Percentiles rank a stretch among this genome's conserved stretches.
Conservation (phyloP, 495 filamentous ascomycete species). For the Talaromyces trachyspermus region DNA sequence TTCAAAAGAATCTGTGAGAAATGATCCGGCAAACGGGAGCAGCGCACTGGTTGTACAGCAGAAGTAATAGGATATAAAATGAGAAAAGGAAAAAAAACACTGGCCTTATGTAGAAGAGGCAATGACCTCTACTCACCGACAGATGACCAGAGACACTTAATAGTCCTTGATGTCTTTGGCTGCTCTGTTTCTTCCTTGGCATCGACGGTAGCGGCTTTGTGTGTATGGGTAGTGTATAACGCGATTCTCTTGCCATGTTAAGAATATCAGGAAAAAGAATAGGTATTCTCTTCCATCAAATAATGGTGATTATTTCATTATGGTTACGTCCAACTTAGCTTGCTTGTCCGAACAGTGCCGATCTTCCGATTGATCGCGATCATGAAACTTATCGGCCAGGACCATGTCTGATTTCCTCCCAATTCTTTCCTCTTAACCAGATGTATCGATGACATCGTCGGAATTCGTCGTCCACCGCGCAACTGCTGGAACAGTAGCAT, state of each 20-base stretch:
- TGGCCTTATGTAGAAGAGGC: neutral
- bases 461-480: conserved; percentile 27
- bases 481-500: conserved; percentile 30
- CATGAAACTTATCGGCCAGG: neutral
- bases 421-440: no score
- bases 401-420: no score
- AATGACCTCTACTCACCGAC: conserved; percentile 3
- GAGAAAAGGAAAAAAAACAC: no score
- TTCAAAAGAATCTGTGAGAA: no score
- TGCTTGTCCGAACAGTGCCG: conserved; percentile 8
- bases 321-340: conserved; percentile 43
- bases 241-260: conserved; percentile 24
- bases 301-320: conserved; percentile 5
- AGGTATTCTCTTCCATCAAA: conserved; percentile 10
- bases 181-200: no score
- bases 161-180: no score
- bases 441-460: conserved; percentile 31
- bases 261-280: conserved; percentile 29
- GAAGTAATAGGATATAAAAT: no score
- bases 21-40: neutral
- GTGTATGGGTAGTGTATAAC: neutral
- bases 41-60: neutral
- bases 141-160: neutral
- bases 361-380: no score
- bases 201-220: neutral